Conservation (phyloP, 2,329 filamentous ascomycete species). For the Lecanoromycetidae sp. region DNA sequence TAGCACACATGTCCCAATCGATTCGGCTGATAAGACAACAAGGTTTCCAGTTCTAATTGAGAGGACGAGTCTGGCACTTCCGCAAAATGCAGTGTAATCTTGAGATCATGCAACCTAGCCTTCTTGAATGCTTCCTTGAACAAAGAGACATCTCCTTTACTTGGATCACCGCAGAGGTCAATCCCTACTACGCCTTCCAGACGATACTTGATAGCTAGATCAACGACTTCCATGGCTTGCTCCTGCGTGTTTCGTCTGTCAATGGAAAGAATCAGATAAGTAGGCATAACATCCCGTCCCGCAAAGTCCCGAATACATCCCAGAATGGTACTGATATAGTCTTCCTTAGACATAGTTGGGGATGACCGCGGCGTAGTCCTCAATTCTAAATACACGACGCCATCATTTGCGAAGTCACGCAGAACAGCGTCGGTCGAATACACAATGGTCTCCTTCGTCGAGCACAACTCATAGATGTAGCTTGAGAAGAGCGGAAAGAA, state of each 20-base stretch:
- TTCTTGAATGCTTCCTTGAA: slow-evolving; percentile 48
- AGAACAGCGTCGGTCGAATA: slow-evolving; percentile 56
- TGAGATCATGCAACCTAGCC: slow-evolving; percentile 45
- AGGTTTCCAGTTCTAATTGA: slow-evolving; percentile 47
- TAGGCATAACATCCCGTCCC: slow-evolving; percentile 38
- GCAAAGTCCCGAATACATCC: slow-evolving; percentile 45
- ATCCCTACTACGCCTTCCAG: slow-evolving; percentile 53
- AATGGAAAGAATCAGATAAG: slow-evolving; percentile 59
- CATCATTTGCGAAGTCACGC: slow-evolving; percentile 54
- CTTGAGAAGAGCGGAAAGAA: slow-evolving; percentile 63
- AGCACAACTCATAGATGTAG: slow-evolving; percentile 67
- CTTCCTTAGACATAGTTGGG: slow-evolving; percentile 44
- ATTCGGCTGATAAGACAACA: slow-evolving; percentile 55
- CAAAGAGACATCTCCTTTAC: slow-evolving; percentile 46
- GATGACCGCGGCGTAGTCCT: slow-evolving; percentile 65
- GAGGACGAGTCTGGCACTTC: slow-evolving; percentile 50
- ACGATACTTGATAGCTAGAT: slow-evolving; percentile 47
- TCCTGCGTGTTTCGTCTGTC: slow-evolving; percentile 51
- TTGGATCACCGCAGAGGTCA: slow-evolving; percentile 68
- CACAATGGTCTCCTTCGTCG: slow-evolving; percentile 46
- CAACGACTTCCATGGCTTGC: slow-evolving; percentile 52
- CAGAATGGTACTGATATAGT: slow-evolving; percentile 57
- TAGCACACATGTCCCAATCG: slow-evolving; percentile 70
- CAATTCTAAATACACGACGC: slow-evolving; percentile 66
- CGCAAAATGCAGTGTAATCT: slow-evolving; percentile 66